Percentiles rank a stretch among this genome's conserved stretches.
These are phyloP conservation scores for Boletus rubropictus DNA, from an alignment of 768 basidiomycete genomes.

Conservation along the genomic window DNA sequence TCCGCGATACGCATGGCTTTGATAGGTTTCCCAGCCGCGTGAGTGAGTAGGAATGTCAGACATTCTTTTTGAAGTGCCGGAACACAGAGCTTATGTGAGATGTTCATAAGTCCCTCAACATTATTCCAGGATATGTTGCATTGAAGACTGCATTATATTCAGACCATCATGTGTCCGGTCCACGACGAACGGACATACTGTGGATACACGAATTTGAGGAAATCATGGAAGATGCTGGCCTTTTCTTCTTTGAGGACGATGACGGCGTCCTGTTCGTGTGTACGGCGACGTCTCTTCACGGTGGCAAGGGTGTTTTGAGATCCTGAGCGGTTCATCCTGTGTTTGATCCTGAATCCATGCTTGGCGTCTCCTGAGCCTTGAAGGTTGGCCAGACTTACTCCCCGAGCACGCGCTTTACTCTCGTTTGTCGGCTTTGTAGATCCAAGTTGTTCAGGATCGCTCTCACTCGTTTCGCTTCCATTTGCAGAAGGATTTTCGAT, in stretches of 20 bases:
- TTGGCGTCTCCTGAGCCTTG: constrained; percentile 33
- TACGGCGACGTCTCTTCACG: constrained; percentile 37
- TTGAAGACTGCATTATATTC: constrained; percentile 50
- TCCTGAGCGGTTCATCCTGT: constrained; percentile 9
- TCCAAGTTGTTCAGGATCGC: constrained; percentile 29
- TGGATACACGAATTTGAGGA: constrained; percentile 89
- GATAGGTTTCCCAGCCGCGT: constrained; percentile 88
- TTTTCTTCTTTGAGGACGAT: constrained; percentile 89
- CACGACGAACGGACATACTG: constrained; percentile 49
- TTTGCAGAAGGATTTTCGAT: constrained; percentile 33
- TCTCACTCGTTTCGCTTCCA: constrained; percentile 33
- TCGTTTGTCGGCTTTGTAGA: constrained; percentile 12
- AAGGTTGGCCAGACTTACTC: constrained; percentile 56
- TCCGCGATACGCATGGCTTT: constrained; percentile 92
- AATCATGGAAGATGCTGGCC: constrained; percentile 86
- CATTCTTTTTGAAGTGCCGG: constrained; percentile 78
- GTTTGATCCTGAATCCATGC: constrained; percentile 24
- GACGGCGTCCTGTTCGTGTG: constrained; percentile 66
- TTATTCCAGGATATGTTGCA: constrained; percentile 96
- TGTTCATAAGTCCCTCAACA: constrained; percentile 86
- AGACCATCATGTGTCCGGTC: not conserved
- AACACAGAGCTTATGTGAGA: constrained; percentile 83
- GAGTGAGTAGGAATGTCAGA: constrained; percentile 81
- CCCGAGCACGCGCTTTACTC: constrained; percentile 38
- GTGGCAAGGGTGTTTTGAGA: constrained; percentile 36